Evolutionary conservation across 495 filamentous ascomycete genomes (phyloP).

Genomic region (Penicillium canescens): DNA sequence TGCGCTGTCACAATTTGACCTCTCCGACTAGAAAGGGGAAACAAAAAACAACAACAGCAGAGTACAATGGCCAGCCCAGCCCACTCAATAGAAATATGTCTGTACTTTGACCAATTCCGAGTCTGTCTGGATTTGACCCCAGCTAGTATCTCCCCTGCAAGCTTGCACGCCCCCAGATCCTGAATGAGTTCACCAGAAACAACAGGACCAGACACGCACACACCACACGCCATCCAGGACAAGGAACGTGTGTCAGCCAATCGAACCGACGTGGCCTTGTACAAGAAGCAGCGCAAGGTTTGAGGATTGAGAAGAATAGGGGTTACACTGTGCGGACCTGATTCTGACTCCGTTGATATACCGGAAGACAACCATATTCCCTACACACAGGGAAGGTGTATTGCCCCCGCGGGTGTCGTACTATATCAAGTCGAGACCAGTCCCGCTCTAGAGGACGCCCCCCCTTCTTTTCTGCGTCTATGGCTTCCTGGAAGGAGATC

Average conservation of each 20-base stretch:
- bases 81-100: background rate
- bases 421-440: conserved; percentile 7
- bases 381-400: background rate
- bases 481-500: conserved; percentile 12
- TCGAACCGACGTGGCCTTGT: conserved; percentile 5
- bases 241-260: conserved; percentile 19
- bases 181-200: background rate
- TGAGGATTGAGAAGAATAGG: background rate
- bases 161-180: conserved; percentile 13
- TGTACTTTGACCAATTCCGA: conserved; percentile 7
- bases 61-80: conserved; percentile 4
- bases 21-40: background rate
- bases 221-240: background rate
- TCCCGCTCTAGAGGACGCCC: background rate
- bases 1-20: conserved; percentile 15
- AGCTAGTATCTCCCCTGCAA: conserved; percentile 9
- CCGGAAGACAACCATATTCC: background rate
- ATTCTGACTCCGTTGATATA: conserved; percentile 17
- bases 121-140: conserved; percentile 11
- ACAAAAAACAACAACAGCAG: background rate
- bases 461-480: background rate
- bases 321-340: conserved; percentile 20
- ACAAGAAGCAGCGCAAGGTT: background rate
- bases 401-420: background rate
- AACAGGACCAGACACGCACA: conserved; percentile 1